Base-by-base conservation (phyloP, 176 grass and related monocot genomes). In the Miscanthus lutarioriparius region DNA sequence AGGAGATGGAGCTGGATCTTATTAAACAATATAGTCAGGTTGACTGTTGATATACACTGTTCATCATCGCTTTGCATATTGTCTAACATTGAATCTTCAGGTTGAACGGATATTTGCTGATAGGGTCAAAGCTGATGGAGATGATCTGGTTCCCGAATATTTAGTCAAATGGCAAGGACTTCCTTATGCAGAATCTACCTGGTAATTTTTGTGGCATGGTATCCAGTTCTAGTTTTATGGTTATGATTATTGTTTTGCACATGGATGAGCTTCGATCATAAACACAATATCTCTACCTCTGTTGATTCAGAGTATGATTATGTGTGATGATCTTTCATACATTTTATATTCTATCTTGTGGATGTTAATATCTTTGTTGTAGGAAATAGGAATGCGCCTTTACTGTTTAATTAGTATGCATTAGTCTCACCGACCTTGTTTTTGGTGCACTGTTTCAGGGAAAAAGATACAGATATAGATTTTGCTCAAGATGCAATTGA, bases 401-500 rank as follows among this genome's bases (percentile, higher is more conserved):
- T 61, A 47, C 59, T 79, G 40, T 53, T 79, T 71, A 41, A 7
- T 41, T 84, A 73, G 12, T 79, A 64, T 41, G 11, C 62, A 28
- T 64, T 40, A 26, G 7, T 80, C 35, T 64, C 22, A 4, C n/a
- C 22, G 28, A 86, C 37, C 30, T 59, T 90, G 45, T 80, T 49
- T 49, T 76, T 74, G 2, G 27, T 87, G 12, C 61, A 22, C 25
- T 80, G 12, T 91, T 92, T 54, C 88, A 99, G 96, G 96, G 96
- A 99, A 82, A 99, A 92, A 64, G 91, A 99, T 80, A 99, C 91
- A 61, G 96, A 99, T 72, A 99, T 99, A 84, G 93, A 94, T 65
- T 99, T 99, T 96, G 93, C 96, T 84, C 96, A 99, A 86, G 96
- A 96, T 91, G 93, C 93, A 75, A 99, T 99, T 58, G 96, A 99